Evolutionary conservation across 2,329 filamentous ascomycete genomes (phyloP), one percentile per base, ranked within the genome.

Genomic region (Xylariaceae sp.): DNA sequence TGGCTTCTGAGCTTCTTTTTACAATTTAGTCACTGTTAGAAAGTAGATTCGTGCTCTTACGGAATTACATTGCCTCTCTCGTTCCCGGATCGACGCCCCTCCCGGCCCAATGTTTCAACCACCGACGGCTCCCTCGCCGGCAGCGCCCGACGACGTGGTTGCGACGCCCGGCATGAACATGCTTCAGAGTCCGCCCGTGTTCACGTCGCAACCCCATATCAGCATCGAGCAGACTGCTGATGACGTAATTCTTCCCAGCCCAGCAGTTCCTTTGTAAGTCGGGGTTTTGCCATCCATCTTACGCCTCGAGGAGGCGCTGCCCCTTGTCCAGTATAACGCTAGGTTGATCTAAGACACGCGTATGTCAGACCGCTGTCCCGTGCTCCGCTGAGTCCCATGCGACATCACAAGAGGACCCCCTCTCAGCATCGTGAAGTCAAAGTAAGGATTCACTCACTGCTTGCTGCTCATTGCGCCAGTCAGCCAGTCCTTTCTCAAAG

Each of bases 361-460:
- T 48, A 44, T n/a, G 51, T 30, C 64, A 82, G 79, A 55, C 78
- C 79, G 53, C 76, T 79, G 17, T 76, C 77, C 41, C 69, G 74
- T 17, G 61, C 76, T 66, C 75, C 78, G 56, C 48, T 62, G 8
- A 85, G 82, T 61, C 82, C 82, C 35, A 70, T 83, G 70, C 77
- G 83, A 59, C 83, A 86, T 53, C 83, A 85, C 67, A 79, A 74
- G 61, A 76, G 83, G 50, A 83, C 82, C 0, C 82, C 82, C 0
- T 85, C 82, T 51, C 78, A 78, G 15, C 82, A 83, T 73, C 80
- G 80, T 60, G 77, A 83, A 67, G 75, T 86, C 72, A 85, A 84
- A 77, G 82, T 84, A 63, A 62, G 75, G 61, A 47, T n/a, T 30
- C 23, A 30, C 23, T 30, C 23, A 30, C 23, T 30, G 23, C 39